Evolutionary conservation across 129 eudicot species (phyloP).

Genomic region (Tanacetum coccineum): DNA sequence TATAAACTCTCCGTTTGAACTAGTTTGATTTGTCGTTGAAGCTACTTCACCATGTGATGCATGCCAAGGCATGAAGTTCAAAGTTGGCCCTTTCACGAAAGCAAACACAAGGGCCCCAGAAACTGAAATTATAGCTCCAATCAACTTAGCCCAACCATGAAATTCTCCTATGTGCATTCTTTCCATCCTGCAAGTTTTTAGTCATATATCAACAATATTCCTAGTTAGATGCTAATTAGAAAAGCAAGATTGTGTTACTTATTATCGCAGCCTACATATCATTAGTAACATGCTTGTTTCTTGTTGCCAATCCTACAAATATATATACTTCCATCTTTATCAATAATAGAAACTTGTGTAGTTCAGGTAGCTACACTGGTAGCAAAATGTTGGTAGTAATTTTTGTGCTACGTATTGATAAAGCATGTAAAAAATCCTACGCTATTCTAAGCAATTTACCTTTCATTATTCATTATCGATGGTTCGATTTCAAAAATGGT

Average conservation of each 20-base stretch:
- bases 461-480: background rate
- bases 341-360: too few relatives aligned
- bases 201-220: constrained; percentile 1
- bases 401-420: too few relatives aligned
- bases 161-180: constrained; percentile 31
- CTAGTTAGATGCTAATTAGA: too few relatives aligned
- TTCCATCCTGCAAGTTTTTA: constrained; percentile 51
- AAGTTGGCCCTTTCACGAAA: constrained; percentile 41
- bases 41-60: constrained; percentile 9
- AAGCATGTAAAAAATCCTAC: too few relatives aligned
- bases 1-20: constrained; percentile 32
- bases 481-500: background rate
- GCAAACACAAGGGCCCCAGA: constrained; percentile 53
- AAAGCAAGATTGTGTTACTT: too few relatives aligned
- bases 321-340: too few relatives aligned
- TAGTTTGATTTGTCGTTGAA: constrained; percentile 1
- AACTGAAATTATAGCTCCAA: constrained; percentile 37
- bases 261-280: too few relatives aligned
- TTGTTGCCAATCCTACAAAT: too few relatives aligned
- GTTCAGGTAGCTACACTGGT: too few relatives aligned
- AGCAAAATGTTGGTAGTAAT: too few relatives aligned
- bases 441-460: background rate
- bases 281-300: too few relatives aligned
- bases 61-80: constrained; percentile 40
- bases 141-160: constrained; percentile 42